Base-by-base conservation (phyloP, 1,284 basidiomycete genomes). In the Hypsizygus ulmarius region DNA sequence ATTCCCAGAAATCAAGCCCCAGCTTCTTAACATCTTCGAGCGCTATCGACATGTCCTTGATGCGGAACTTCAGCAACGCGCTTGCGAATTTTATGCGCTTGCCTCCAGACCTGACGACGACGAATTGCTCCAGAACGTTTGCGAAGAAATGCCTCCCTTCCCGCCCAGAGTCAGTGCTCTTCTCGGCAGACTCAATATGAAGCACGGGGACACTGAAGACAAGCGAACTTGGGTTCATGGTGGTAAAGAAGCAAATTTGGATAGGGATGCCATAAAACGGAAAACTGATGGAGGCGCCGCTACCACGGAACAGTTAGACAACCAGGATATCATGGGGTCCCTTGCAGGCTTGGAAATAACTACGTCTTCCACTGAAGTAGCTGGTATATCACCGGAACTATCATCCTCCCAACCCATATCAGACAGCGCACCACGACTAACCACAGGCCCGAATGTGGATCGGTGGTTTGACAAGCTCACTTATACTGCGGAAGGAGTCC, bases 141-240 rank as follows among this genome's bases (percentile, higher is more conserved):
- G 95, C 68, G 97, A 98, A 65, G 97, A 99, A 71, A 99, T 99
- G 87, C 97, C 97, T 5, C 93, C 96, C 0, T 99, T 97, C 77
- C 93, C 95, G 1, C 90, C 97, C 48, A 84, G 95, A 43, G 90
- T 93, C 57, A 97, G 93, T 51, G 87, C 95, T 5, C 77, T 99
- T 12, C 73, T 97, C 34, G 88, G 81, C 49, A 79, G 93, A 32
- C 70, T 98, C 34, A 91, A 96, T 62, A 85, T 84, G 60, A 95
- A 95, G 64, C 87, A 92, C 34, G 87, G 87, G 3, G 90, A 94
- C 59, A 89, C 89, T 9, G 90, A 90, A 56, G 94, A 97, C 66
- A 96, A 96, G 69, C 78, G 94, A 39, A 96, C 90, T 1, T 98
- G 96, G 95, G 74, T 96, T 49, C 93, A 97, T 60, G 95, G 95